Base-by-base conservation (phyloP, 306 rosid genomes). In the Corylus avellana region DNA sequence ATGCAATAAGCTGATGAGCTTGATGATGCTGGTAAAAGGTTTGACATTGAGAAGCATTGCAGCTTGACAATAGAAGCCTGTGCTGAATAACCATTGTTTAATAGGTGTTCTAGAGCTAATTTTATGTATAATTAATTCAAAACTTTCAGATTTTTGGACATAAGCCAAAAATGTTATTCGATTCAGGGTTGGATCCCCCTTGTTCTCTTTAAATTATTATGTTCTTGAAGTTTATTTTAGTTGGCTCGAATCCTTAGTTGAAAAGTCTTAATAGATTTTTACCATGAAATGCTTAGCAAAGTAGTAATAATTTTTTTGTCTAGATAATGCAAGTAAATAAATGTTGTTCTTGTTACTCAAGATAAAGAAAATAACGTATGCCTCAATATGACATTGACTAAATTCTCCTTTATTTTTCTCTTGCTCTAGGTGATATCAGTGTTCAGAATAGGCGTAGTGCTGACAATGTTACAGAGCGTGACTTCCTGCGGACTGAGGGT, bases 401-500 rank as follows among this genome's bases (percentile, higher is more conserved):
- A 54, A 17, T 9, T 12, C 53, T 73, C 63, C 50, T 42, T 42
- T 67, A 39, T 39, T 37, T 77, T 67, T 77, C 17, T 70, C 73
- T 64, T 63, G 46, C 72, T 49, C 70, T 77, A 73, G 80, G 73
- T 85, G 82, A 58, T 7, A 68, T 75, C 79, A 63, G 69, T 70
- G 67, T 66, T 64, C 75, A 22, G 59, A 50, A 22, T 71, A 73
- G 79, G 75, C 27, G 72, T 75, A 54, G 72, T 79, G 76, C 81
- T 85, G 94, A 81, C 75, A 78, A 86, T 81, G 81, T 88, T 73
- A 62, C 85, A 47, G 89, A 89, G 55, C 96, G 96, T 5, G 99
- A 95, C 87, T 93, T 83, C 86, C 85, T 95, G 83, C 90, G 97
- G 78, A 86, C 94, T 2, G 99, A 95, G 79, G 99, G 98, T 55